Conservation (phyloP, 441 rosid genomes). For the Arabidopsis hybrid region DNA sequence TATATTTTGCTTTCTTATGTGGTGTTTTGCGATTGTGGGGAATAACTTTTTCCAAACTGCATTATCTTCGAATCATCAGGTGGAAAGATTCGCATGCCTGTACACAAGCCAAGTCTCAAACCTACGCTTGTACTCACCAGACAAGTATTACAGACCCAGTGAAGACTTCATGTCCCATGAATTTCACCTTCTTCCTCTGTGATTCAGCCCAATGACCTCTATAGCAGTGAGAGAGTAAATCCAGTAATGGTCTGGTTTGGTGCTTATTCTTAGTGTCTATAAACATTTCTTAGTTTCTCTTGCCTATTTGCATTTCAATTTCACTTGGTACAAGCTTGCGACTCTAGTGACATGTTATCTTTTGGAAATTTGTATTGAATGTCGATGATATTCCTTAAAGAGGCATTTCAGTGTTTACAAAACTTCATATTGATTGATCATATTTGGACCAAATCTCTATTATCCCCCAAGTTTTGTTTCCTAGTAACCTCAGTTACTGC, state of each 20-base stretch:
- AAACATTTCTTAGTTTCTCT: neutral
- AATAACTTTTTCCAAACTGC: neutral
- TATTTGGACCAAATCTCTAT: neutral
- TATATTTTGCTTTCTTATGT: neutral
- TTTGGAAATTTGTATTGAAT: neutral
- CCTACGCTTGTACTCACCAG: constrained; percentile 88
- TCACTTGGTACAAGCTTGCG: constrained; percentile 28
- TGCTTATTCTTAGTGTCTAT: constrained; percentile 39
- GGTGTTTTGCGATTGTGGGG: constrained; percentile 4
- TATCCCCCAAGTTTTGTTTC: too few species aligned
- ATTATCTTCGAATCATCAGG: constrained; percentile 53
- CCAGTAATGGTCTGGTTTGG: constrained; percentile 19
- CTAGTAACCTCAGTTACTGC: too few species aligned
- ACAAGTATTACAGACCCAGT: constrained; percentile 93
- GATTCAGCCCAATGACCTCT: constrained; percentile 34
- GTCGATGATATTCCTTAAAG: neutral
- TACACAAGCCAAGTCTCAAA: constrained; percentile 95
- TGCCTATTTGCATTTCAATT: constrained; percentile 14
- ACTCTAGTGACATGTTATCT: constrained; percentile 4
- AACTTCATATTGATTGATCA: neutral
- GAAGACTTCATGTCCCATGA: constrained; percentile 99
- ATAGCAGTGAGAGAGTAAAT: neutral
- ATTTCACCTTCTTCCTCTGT: constrained; percentile 71
- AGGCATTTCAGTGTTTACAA: neutral
- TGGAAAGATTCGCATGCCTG: constrained; percentile 99